Conservation (phyloP, 805 yeast species). For the Spathaspora boniae region DNA sequence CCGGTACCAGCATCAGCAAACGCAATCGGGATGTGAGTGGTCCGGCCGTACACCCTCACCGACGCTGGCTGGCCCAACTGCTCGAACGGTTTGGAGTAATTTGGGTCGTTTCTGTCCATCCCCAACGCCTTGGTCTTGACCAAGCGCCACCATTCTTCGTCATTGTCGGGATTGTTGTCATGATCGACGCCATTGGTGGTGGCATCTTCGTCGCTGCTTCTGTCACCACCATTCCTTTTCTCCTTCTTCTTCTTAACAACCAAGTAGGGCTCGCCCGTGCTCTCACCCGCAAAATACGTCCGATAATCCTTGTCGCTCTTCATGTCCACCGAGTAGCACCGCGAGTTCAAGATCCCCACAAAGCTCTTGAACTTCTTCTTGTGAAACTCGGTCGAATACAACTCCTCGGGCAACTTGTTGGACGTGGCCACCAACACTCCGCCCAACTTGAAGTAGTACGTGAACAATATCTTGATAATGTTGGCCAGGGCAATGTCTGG, state of each 20-base stretch:
- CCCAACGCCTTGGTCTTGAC: slow-evolving; percentile 20
- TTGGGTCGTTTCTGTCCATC: slow-evolving; percentile 1
- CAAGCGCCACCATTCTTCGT: slow-evolving; percentile 32
- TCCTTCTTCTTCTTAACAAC: slow-evolving; percentile 27
- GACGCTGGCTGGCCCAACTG: slow-evolving; percentile 18
- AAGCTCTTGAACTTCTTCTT: slow-evolving; percentile 56
- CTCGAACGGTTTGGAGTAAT: slow-evolving; percentile 6
- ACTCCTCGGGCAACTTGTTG: slow-evolving; percentile 67
- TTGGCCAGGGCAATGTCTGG: slow-evolving; percentile 77
- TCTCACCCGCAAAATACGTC: slow-evolving; percentile 18
- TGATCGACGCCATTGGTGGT: too few species aligned
- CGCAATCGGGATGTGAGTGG: slow-evolving; percentile 43
- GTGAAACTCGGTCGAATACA: slow-evolving; percentile 64
- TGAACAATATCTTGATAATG: slow-evolving; percentile 59
- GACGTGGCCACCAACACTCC: slow-evolving; percentile 76
- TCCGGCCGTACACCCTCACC: slow-evolving; percentile 56
- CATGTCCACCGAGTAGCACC: slow-evolving; percentile 66
- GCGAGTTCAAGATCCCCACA: slow-evolving; percentile 50
- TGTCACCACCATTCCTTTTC: too few species aligned
- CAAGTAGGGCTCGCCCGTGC: slow-evolving; percentile 23
- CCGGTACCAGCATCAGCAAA: slow-evolving; percentile 35
- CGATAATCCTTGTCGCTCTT: slow-evolving; percentile 57
- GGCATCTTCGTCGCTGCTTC: too few species aligned
- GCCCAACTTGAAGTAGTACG: slow-evolving; percentile 67
- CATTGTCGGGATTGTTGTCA: slow-evolving; percentile 19